A percentile compares a stretch with the other conserved stretches of the same genome.
Conservation (phyloP, 2,329 filamentous ascomycete species). For the Colletotrichum filicis region DNA sequence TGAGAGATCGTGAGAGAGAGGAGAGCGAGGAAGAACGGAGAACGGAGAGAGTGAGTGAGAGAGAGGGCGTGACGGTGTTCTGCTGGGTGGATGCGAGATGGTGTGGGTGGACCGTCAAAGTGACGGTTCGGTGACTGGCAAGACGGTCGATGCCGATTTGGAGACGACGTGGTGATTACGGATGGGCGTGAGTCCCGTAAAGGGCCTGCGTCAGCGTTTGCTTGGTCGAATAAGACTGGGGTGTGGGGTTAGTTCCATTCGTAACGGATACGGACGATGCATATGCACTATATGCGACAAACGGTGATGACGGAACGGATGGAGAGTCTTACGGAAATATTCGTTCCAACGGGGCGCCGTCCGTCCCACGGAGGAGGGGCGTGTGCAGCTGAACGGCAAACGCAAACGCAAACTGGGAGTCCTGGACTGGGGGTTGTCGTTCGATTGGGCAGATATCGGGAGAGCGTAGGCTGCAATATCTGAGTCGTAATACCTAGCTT, state of each 20-base stretch:
- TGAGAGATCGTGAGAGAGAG: not conserved
- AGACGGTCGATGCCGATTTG: slow-evolving; percentile 7
- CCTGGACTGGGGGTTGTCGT: not conserved
- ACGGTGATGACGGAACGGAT: not conserved
- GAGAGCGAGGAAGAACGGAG: not conserved
- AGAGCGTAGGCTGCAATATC: slow-evolving; percentile 8
- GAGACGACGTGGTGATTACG: slow-evolving; percentile 5
- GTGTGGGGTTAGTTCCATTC: not conserved
- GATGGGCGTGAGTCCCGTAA: not conserved
- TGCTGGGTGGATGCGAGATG: not conserved
- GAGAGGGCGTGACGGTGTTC: not conserved
- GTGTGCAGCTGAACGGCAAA: slow-evolving; percentile 24
- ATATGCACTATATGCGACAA: slow-evolving; percentile 2
- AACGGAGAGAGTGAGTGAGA: not conserved
- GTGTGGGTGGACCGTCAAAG: slow-evolving; percentile 1
- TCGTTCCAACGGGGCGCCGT: slow-evolving; percentile 20
- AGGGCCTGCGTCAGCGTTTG: slow-evolving; percentile 1
- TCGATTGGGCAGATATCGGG: slow-evolving; percentile 19
- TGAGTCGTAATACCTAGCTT: slow-evolving; percentile 7
- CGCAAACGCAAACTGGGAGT: not conserved
- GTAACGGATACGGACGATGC: too few species aligned
- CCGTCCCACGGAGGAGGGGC: not conserved
- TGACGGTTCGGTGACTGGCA: not conserved
- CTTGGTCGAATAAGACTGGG: not conserved
- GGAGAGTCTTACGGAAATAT: not conserved